phyloP scores from a whole-genome alignment of 2,329 filamentous ascomycete species.

The Colletotrichum sp. region DNA sequence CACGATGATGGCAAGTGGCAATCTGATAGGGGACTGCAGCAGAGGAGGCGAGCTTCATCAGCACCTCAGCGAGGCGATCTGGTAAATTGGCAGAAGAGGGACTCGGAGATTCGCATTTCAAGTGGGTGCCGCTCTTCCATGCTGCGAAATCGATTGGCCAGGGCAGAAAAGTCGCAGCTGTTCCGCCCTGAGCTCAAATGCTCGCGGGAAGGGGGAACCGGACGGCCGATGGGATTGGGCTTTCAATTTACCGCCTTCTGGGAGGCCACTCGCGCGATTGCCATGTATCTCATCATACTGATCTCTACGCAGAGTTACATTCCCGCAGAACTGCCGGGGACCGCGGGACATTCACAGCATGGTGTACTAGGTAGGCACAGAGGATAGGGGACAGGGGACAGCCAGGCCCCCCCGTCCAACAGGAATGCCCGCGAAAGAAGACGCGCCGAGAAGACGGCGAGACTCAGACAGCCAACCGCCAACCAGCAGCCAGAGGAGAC shows the following conservation, averaged over 20 bases:
- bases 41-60: background rate
- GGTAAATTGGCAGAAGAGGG: conserved; percentile 4
- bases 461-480: background rate
- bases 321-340: background rate
- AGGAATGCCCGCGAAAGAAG: conserved; percentile 1
- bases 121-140: background rate
- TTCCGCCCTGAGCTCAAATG: background rate
- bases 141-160: background rate
- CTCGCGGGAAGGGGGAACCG: background rate
- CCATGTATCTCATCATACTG: background rate
- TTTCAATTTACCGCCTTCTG: background rate
- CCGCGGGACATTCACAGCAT: background rate
- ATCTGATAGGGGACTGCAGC: background rate
- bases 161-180: background rate
- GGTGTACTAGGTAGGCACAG: background rate
- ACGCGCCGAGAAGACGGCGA: background rate
- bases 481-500: background rate
- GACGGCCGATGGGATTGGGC: background rate
- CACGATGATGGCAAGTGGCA: conserved; percentile 1
- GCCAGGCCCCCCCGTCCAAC: background rate
- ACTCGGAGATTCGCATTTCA: background rate
- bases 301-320: background rate
- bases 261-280: background rate
- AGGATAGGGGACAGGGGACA: background rate
- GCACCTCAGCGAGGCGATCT: background rate